Base-by-base conservation (phyloP, 495 filamentous ascomycete species). In the Xylaria flabelliformis region DNA sequence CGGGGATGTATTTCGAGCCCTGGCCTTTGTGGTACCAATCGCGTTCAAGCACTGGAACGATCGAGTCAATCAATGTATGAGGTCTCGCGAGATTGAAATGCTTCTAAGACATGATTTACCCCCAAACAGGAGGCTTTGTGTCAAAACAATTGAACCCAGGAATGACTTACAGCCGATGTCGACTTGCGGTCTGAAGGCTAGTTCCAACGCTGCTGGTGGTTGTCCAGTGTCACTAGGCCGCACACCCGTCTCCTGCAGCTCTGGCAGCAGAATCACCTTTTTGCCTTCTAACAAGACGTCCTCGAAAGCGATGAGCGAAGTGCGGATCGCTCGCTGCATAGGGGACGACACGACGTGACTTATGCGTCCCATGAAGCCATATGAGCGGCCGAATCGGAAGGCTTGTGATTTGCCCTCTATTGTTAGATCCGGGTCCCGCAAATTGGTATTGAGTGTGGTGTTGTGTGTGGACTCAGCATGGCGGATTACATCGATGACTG, bases 281-380 rank as follows among this genome's bases (percentile, higher is more conserved):
- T 68, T 64, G 5, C 36, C 46, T 1, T 24, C 19, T 4, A 42
- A 3, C 13, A 74, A 21, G 1, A 55, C 5, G 85, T 82, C 51
- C 75, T 76, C 51, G 81, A 95, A 93, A 64, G 84, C 86, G 65
- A 88, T 76, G 8, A 93, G 81, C 0, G 90, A 85, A 3, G 93
- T 95, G 75, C 91, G 90, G 67, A 95, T 84, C 6, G 92, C 91
- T 50, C 93, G 90, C 26, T 87, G 87, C 36, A 95, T 84, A 0
- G 93, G 93, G 0, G 92, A 94, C 58, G 91, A 88, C 13, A 92
- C 83, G 29, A 95, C 81, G 42, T 91, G 82, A 34, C 88, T 85
- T 74, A 93, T 81, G n/a, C 82, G 70, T 1, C 82, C 69, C 73
- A 86, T 85, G 77, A 81, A 74, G 12, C 89, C 90, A 78, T 93